phyloP scores from a whole-genome alignment of 768 basidiomycete genomes.

The Coprinopsis strossmayeri region DNA sequence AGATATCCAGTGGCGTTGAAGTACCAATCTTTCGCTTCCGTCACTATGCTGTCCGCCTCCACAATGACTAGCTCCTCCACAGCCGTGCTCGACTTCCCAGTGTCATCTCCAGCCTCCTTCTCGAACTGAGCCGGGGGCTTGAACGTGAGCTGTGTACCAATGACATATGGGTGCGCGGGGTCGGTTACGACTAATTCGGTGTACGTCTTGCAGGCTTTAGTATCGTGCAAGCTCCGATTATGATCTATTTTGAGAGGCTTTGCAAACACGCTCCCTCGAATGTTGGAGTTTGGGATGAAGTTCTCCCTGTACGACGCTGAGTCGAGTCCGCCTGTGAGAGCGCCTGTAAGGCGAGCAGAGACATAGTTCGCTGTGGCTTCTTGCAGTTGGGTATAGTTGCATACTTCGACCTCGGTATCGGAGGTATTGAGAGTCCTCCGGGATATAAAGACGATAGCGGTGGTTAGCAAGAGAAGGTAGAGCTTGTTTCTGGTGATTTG shows the following conservation, averaged over 20 bases:
- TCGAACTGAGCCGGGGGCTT: too few species aligned
- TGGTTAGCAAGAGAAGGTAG: too few species aligned
- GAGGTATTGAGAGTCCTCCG: too few species aligned
- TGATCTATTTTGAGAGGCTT: constrained; percentile 5
- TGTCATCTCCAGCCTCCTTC: too few species aligned
- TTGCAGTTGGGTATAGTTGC: constrained; percentile 7
- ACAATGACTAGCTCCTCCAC: not conserved
- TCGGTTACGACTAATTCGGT: constrained; percentile 9
- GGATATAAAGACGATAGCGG: too few species aligned
- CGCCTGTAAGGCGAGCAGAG: constrained; percentile 2
- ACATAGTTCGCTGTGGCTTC: constrained; percentile 8
- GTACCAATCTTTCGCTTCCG: constrained; percentile 8
- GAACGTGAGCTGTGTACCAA: constrained; percentile 7
- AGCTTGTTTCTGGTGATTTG: too few species aligned
- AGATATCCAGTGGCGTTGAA: constrained; percentile 9
- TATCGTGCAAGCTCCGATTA: constrained; percentile 11
- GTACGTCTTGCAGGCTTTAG: constrained; percentile 6
- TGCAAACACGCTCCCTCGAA: constrained; percentile 2
- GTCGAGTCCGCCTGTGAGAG: not conserved
- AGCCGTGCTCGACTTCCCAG: too few species aligned
- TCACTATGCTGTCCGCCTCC: constrained; percentile 5
- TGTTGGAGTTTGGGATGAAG: constrained; percentile 1
- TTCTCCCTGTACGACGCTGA: constrained; percentile 7
- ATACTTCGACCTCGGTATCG: too few species aligned
- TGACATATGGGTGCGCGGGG: constrained; percentile 7